Percentiles rank a stretch among this genome's conserved stretches.
phyloP scores from a whole-genome alignment of 495 filamentous ascomycete species.

The Aspergillus baeticus region DNA sequence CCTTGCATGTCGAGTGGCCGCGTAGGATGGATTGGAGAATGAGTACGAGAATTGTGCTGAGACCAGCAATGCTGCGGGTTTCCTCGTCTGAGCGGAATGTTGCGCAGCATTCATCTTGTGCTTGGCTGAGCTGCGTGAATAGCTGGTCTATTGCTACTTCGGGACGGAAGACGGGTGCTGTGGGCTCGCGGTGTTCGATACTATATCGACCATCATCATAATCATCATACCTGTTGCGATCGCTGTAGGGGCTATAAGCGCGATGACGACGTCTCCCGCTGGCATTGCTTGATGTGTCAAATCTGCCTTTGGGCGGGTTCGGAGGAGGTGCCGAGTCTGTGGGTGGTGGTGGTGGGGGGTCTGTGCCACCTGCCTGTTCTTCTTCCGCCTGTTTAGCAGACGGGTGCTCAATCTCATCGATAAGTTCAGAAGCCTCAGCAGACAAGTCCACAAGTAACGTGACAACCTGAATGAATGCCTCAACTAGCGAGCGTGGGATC shows the following conservation, averaged over 20 bases:
- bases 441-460: conserved; percentile 3
- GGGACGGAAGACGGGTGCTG: too few relatives aligned
- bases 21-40: conserved; percentile 2
- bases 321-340: too few relatives aligned
- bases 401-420: neutral
- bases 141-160: conserved; percentile 2
- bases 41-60: conserved; percentile 1
- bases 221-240: too few relatives aligned
- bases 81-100: conserved; percentile 1
- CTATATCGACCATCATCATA: too few relatives aligned
- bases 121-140: neutral
- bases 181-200: too few relatives aligned
- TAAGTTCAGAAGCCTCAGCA: neutral
- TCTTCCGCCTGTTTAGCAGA: neutral
- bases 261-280: too few relatives aligned
- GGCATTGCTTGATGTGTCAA: too few relatives aligned
- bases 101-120: conserved; percentile 12
- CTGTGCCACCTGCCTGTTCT: neutral
- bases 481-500: conserved; percentile 6
- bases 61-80: neutral
- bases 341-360: too few relatives aligned
- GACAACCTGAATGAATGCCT: conserved; percentile 6
- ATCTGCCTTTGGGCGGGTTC: too few relatives aligned
- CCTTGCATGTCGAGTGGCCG: conserved; percentile 8
- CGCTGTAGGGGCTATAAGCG: too few relatives aligned